Evolutionary conservation across 2,329 filamentous ascomycete species (phyloP), one percentile per base, ranked within the genome.

Genomic region (Stagonosporopsis tanaceti): DNA sequence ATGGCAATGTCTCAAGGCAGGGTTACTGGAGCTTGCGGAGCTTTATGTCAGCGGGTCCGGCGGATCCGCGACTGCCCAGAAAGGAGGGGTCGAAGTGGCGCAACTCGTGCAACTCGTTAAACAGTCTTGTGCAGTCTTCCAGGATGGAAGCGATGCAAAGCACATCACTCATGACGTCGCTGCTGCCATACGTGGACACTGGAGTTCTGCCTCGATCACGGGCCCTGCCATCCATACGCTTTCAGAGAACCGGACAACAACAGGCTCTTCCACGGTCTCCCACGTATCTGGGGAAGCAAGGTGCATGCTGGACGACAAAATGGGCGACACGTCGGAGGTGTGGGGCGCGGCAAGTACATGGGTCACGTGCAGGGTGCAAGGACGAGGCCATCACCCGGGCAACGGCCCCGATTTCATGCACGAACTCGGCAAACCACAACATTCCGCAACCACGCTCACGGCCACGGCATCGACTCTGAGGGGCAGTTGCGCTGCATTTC

Each of bases 391-490:
- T 57, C 48, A 47, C 22, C 48, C 51, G 39, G 44, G 54, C 54
- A 52, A 57, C 54, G 37, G 9, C 15, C 11, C 11, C 42, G 38
- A 47, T 57, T 51, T 57, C 30, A 24, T 51, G 53, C 47, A 52
- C 47, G 54, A 48, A 52, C 28, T 52, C 25, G 30, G 38, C 42
- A 42, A 54, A 54, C 63, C 38, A 64, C 60, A 64, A 64, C 57
- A 67, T 67, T 72, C 61, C 63, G 61, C 64, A 61, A 65, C 58
- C 53, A 57, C 62, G 62, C 66, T 65, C 50, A 46, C 56, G 50
- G 58, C 53, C 55, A 45, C 47, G 41, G 46, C 45, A 47, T 50
- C 59, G 45, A 45, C 32, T 20, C 35, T 40, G 55, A 53, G 38
- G 46, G 53, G 62, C 51, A 57, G 58, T 57, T 56, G 66, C 47